Percentiles rank a stretch among this genome's conserved stretches.
Evolutionary conservation across 495 filamentous ascomycete species (phyloP).

Genomic region (Daldinia concentrica): DNA sequence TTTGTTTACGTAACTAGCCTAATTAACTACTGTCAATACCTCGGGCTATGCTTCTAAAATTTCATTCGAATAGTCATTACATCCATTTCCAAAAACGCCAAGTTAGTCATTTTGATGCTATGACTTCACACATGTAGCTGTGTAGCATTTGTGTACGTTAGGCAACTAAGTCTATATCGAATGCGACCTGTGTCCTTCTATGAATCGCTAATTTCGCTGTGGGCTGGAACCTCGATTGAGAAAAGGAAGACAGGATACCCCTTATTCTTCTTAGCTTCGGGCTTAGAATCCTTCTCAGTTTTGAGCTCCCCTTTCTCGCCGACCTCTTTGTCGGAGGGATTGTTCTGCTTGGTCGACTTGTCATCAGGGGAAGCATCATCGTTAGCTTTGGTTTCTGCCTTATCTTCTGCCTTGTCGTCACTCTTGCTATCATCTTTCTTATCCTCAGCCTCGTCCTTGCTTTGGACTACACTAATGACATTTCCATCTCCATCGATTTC

Average conservation of each 20-base stretch:
- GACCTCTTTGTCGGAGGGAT: not conserved
- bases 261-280: not conserved
- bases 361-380: not conserved
- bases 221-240: slow-evolving; percentile 41
- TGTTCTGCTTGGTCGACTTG: not conserved
- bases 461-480: slow-evolving; percentile 32
- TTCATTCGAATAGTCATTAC: too few species aligned
- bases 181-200: not conserved
- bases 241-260: slow-evolving; percentile 43
- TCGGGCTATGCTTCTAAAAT: too few species aligned
- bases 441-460: slow-evolving; percentile 20
- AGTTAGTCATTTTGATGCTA: too few species aligned
- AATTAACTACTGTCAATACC: too few species aligned
- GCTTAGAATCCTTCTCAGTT: not conserved
- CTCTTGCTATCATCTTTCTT: slow-evolving; percentile 4
- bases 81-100: too few species aligned
- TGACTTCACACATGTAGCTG: not conserved
- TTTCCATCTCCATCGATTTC: slow-evolving; percentile 49
- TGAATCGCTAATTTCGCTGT: not conserved
- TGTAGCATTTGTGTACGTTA: not conserved
- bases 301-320: not conserved
- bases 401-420: slow-evolving; percentile 2
- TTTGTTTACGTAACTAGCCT: too few species aligned
- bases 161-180: not conserved
- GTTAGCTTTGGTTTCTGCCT: not conserved